Evolutionary conservation across 768 basidiomycete species (phyloP), one percentile per base, ranked within the genome.

Genomic region (Boletus tomentosulus): DNA sequence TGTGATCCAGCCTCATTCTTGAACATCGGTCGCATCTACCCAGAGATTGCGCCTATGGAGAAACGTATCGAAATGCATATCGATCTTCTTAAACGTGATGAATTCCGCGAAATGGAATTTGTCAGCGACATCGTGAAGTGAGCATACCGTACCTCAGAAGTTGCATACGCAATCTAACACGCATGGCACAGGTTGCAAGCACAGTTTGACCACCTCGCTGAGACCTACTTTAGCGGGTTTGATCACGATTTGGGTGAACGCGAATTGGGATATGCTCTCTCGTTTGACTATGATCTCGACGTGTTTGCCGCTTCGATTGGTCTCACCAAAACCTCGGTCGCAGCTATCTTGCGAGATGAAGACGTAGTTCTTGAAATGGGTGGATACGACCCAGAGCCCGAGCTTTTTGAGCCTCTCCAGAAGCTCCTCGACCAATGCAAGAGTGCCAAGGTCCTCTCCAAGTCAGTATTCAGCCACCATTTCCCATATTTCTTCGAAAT

Each of bases 21-120:
- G 55, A 85, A 81, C 60, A 82, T 89, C 41, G 96, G 94, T 0
- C 81, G 89, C 30, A 77, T 96, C 16, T 89, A 83, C 64, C 82
- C 81, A 7, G 97, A 99, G 58, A 80, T 98, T 22, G 82, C 83
- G 0, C 88, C 87, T 0, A 83, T 97, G 68, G 97, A 99, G 74
- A 91, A 88, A 68, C 81, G 89, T 28, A 82, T 99, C 46, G 94
- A 99, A 62, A 87, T 89, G 74, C 95, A 97, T 65, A 82, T 98
- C 57, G 89, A 90, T 45, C 76, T 89, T 25, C 74, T 98, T 3
- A 78, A 88, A 41, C 79, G 85, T 44, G 92, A 98, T 61, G 95
- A 94, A 68, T 95, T 99, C 74, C 81, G 87, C 24, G 95, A 94
- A 70, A 81, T 87, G 74, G 96, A 98, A 64, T 98, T 95, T 69